Base-by-base conservation (phyloP, 164 flowering plant genomes). In the Vitis rupestris region DNA sequence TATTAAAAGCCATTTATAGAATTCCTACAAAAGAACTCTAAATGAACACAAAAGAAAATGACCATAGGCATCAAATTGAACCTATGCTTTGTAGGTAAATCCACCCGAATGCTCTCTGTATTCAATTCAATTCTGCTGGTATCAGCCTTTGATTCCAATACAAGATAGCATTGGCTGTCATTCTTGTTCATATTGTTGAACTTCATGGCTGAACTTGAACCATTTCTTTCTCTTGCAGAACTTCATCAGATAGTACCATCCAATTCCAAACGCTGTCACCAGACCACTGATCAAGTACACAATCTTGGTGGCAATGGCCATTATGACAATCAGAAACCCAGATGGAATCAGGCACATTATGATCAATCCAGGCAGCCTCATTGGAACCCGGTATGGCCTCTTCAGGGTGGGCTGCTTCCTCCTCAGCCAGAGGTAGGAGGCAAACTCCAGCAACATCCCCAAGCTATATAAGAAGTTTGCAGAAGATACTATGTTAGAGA, bases 381-480 rank as follows among this genome's bases (percentile, higher is more conserved):
- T 1, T 3, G 88, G 90, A 11, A 88, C 85, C 63, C 72, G 55
- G 59, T 68, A 86, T 47, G 89, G 88, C 75, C 90, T 64, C 27
- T 84, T 78, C 67, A 83, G 3, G 6, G 54, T 49, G 2, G 89
- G 88, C 58, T 53, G 14, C 73, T 83, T 86, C 69, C 74, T 64
- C 63, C 92, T 72, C 71, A 88, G 30, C 90, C 88, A 86, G 6
- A 88, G 1, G 57, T 81, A 88, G 1, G 89, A 72, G 2, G 85
- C 81, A 57, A 88, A 88, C 58, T 88, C 92, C 71, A 88, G 50
- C 6, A 86, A 51, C 90, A 88, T 88, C 48, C 90, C 88, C 65
- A 88, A 63, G 65, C 86, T 84, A 64, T 86, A 88, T 75, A 88
- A 61, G 80, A 84, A 82, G 72, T 86, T 88, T 0, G 87, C 87